A percentile compares a stretch with the other conserved stretches of the same genome.
Evolutionary conservation across 2,329 filamentous ascomycete genomes (phyloP).

Genomic region (Orbilia quercus): DNA sequence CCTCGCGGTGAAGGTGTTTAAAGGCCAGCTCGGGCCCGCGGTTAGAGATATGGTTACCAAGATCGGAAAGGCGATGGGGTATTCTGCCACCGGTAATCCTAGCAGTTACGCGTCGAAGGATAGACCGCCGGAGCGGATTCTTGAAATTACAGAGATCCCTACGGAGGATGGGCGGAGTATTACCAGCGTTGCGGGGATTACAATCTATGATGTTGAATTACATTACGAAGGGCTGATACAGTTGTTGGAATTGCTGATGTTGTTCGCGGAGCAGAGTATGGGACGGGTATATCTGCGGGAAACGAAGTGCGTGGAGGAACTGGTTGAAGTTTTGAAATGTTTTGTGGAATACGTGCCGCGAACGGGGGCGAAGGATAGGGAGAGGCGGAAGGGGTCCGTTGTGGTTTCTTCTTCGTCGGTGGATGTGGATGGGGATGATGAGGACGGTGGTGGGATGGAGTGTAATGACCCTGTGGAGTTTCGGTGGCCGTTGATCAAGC

Average conservation of each 20-base stretch:
- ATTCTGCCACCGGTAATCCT: constrained; percentile 28
- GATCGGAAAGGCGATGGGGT: constrained; percentile 48
- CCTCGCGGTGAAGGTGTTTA: constrained; percentile 53
- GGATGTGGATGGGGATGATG: constrained; percentile 55
- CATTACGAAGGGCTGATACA: constrained; percentile 53
- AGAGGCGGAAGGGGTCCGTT: constrained; percentile 16
- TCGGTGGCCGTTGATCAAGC: constrained; percentile 60
- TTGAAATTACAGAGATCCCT: constrained; percentile 50
- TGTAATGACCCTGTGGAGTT: constrained; percentile 60
- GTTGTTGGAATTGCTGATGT: constrained; percentile 49
- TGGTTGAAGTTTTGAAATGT: constrained; percentile 40
- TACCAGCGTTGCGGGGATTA: constrained; percentile 49
- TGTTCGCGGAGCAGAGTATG: constrained; percentile 51
- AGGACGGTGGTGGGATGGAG: constrained; percentile 58
- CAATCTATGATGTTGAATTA: constrained; percentile 54
- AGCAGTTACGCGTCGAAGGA: neutral
- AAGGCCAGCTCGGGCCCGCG: constrained; percentile 43
- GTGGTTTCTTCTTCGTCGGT: neutral
- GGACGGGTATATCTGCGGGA: constrained; percentile 45
- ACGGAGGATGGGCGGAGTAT: constrained; percentile 48
- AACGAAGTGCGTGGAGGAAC: constrained; percentile 45
- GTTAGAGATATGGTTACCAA: constrained; percentile 54
- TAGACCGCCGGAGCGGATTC: constrained; percentile 5
- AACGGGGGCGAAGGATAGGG: constrained; percentile 34
- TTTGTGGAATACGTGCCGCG: constrained; percentile 45